These are phyloP conservation scores for Tylopilus felleus DNA, from an alignment of 768 basidiomycete genomes.

Conservation along the genomic window DNA sequence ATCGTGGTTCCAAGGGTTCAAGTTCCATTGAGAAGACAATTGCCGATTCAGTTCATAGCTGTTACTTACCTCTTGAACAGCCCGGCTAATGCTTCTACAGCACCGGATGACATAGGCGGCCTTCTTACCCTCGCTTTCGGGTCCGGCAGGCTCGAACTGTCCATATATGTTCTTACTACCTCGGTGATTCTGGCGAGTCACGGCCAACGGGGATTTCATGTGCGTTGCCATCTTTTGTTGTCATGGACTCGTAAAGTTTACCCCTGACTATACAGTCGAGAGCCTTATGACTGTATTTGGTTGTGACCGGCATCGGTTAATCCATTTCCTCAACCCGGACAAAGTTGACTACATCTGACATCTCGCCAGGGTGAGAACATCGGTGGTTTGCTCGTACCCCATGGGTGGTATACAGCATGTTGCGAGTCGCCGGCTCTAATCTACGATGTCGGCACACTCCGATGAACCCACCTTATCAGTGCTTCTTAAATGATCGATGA, in stretches of 20 bases:
- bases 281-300: background rate
- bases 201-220: constrained; percentile 5
- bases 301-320: constrained; percentile 8
- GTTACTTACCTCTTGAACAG: background rate
- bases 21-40: background rate
- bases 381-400: constrained; percentile 14
- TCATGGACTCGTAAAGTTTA: background rate
- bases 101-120: background rate
- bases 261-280: background rate
- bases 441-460: too few species aligned
- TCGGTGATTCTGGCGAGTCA: background rate
- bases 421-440: background rate
- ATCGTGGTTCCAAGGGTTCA: background rate
- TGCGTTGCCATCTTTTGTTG: constrained; percentile 5
- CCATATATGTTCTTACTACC: background rate
- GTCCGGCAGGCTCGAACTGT: background rate
- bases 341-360: background rate
- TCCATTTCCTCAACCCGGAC: background rate
- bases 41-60: constrained; percentile 1
- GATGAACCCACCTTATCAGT: background rate
- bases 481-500: constrained; percentile 12
- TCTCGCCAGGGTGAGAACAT: constrained; percentile 7
- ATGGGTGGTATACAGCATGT: constrained; percentile 11
- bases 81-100: background rate
- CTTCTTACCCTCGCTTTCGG: background rate